Percentiles rank a stretch among this genome's conserved stretches.
These are phyloP conservation scores for Akanthomyces muscarius DNA, from an alignment of 2,329 filamentous ascomycete genomes.

Conservation along the genomic window DNA sequence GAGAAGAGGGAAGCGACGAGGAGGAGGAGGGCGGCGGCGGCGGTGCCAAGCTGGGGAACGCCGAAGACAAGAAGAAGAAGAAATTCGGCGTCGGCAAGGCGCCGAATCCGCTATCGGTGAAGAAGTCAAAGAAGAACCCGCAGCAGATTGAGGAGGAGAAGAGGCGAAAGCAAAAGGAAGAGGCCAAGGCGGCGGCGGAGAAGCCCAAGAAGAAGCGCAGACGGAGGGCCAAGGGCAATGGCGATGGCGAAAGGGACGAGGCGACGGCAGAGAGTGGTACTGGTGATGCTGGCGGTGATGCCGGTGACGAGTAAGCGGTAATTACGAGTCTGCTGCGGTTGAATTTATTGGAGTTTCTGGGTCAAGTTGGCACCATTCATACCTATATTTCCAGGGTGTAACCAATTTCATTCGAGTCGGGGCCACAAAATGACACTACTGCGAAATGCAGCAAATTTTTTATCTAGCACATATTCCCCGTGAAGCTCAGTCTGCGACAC, in stretches of 20 bases:
- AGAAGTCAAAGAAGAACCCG: slow-evolving; percentile 59
- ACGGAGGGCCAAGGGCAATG: slow-evolving; percentile 31
- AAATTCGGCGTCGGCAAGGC: slow-evolving; percentile 59
- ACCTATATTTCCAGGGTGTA: too few relatives aligned
- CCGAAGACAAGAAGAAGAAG: slow-evolving; percentile 50
- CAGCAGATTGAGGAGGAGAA: slow-evolving; percentile 21
- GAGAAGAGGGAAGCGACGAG: slow-evolving; percentile 35
- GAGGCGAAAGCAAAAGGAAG: slow-evolving; percentile 22
- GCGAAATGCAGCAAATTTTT: too few relatives aligned
- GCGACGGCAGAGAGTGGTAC: slow-evolving; percentile 28
- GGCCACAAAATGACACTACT: too few relatives aligned
- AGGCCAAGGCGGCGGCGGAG: slow-evolving; percentile 22
- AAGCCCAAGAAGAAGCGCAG: slow-evolving; percentile 35
- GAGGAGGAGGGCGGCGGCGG: slow-evolving; percentile 42
- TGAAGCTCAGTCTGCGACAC: background rate
- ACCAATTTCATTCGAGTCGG: too few relatives aligned
- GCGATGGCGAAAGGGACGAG: slow-evolving; percentile 22
- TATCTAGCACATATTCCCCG: too few relatives aligned
- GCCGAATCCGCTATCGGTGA: slow-evolving; percentile 67
- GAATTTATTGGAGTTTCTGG: slow-evolving; percentile 4
- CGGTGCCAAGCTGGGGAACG: slow-evolving; percentile 28
- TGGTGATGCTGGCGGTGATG: slow-evolving; percentile 26
- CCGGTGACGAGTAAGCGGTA: slow-evolving; percentile 22
- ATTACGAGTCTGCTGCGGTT: background rate
- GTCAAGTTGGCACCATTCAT: background rate